phyloP scores from a whole-genome alignment of 306 rosid species.

The Cucumis melo region DNA sequence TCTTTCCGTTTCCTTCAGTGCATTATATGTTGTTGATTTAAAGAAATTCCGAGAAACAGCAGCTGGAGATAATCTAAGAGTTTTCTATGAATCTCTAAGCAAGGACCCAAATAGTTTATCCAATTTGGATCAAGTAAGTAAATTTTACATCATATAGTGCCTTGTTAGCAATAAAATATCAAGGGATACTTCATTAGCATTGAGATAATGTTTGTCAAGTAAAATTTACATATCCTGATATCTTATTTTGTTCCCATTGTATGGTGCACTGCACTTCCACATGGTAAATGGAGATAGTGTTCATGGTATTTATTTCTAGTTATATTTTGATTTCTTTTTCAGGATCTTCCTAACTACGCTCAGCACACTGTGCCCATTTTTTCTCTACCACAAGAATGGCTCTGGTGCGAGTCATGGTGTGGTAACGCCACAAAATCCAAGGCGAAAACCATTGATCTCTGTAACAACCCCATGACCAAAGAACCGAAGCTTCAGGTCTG shows the following conservation, averaged over 20 bases:
- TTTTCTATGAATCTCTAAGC: slow-evolving; percentile 93
- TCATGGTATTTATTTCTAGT: not conserved
- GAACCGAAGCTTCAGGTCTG: slow-evolving; percentile 95
- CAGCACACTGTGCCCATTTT: slow-evolving; percentile 89
- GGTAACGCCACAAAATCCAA: slow-evolving; percentile 88
- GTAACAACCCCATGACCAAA: slow-evolving; percentile 99
- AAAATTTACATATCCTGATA: not conserved
- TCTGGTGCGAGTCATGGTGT: slow-evolving; percentile 99
- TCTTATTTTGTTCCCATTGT: not conserved
- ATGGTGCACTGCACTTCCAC: not conserved
- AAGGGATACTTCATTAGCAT: not conserved
- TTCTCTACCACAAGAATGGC: slow-evolving; percentile 97
- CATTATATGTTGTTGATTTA: slow-evolving; percentile 90
- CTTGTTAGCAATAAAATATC: not conserved
- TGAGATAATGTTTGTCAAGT: not conserved
- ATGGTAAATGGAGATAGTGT: not conserved
- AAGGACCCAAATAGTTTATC: slow-evolving; percentile 97
- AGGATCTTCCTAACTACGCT: slow-evolving; percentile 99
- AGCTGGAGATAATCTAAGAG: slow-evolving; percentile 98
- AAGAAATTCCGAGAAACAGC: slow-evolving; percentile 95
- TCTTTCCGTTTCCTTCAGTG: slow-evolving; percentile 37
- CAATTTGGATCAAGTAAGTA: slow-evolving; percentile 89
- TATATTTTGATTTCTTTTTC: slow-evolving; percentile 11
- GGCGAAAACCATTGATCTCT: slow-evolving; percentile 97
- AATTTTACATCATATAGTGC: not conserved